Conservation (phyloP, 73 alveolate species). For the Symbiodinium natans region DNA sequence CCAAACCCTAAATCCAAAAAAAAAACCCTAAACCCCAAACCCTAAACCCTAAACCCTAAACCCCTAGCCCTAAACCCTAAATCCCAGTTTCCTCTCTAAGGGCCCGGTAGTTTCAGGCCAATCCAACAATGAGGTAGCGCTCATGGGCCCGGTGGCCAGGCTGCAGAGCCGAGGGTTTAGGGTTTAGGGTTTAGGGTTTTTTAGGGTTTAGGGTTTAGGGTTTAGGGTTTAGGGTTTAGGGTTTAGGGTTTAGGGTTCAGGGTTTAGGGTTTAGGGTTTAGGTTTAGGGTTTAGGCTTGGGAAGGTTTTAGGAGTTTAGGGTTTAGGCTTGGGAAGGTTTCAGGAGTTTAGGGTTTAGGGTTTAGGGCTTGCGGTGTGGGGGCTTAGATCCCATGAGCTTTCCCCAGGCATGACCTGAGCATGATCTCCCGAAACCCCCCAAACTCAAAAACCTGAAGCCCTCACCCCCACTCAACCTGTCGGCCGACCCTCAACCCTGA, state of each 20-base stretch:
- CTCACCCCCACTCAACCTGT: no score
- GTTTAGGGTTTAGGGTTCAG: neutral
- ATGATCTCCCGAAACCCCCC: no score
- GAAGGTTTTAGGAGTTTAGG: neutral
- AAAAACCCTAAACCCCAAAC: no score
- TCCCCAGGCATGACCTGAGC: no score
- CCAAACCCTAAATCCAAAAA: no score
- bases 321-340: neutral
- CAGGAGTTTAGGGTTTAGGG: neutral
- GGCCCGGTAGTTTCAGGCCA: neutral
- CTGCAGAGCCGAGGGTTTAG: neutral
- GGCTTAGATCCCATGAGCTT: no score
- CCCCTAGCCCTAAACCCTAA: no score
- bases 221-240: neutral
- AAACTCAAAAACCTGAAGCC: no score
- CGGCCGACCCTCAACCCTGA: no score
- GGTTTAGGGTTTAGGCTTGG: neutral
- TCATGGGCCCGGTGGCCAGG: neutral
- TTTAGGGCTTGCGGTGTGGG: neutral
- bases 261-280: neutral
- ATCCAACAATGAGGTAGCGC: neutral
- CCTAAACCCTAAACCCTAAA: no score
- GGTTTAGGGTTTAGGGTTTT: no score
- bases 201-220: neutral
- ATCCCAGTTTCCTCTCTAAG: neutral